These are phyloP conservation scores for Trebouxia sp. DNA, from an alignment of 139 green algal genomes.

Conservation along the genomic window DNA sequence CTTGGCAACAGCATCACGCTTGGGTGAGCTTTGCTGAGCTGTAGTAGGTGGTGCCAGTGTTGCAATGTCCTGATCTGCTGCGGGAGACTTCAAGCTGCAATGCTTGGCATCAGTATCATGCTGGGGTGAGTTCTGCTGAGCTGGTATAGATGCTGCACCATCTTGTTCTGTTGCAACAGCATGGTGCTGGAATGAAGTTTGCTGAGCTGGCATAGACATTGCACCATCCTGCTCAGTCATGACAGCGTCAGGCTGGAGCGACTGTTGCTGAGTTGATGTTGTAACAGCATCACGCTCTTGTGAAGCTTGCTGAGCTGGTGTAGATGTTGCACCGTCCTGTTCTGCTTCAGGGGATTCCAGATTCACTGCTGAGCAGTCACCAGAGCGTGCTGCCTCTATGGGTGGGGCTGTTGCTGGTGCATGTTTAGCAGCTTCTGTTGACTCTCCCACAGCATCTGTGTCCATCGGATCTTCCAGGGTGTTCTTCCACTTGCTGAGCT, in stretches of 20 bases:
- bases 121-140: background rate
- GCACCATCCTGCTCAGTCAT: no score
- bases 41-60: background rate
- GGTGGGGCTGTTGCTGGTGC: background rate
- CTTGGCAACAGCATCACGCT: background rate
- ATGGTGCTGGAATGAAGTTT: background rate
- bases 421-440: background rate
- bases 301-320: no score
- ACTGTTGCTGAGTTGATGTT: no score
- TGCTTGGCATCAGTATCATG: background rate
- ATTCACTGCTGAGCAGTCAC: conserved; percentile 8
- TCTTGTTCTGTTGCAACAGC: no score
- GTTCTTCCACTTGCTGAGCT: no score
- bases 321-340: background rate
- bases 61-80: no score
- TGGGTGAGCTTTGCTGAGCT: background rate
- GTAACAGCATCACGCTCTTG: no score
- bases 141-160: no score
- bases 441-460: background rate
- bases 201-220: no score
- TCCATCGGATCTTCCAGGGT: no score
- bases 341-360: background rate
- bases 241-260: background rate
- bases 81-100: background rate
- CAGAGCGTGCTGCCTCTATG: background rate